Base-by-base conservation (phyloP, 225 moss, liverwort and hornwort species). In the Takakia lepidozioides region DNA sequence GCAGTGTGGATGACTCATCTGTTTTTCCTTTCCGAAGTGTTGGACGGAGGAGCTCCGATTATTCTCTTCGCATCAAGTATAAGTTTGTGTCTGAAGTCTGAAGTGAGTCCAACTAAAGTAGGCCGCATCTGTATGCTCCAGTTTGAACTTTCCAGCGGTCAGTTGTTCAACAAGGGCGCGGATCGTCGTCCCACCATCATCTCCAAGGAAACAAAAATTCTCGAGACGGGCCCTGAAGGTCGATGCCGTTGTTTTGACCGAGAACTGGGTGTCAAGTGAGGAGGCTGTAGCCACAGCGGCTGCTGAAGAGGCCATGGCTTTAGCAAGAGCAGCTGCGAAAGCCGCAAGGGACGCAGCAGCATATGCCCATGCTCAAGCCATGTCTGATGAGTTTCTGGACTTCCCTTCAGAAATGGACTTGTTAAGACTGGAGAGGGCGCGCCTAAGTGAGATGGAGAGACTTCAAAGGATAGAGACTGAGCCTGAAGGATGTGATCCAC, bases 401-500 rank as follows among this genome's bases (percentile, higher is more conserved):
- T 88, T 85, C 39, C 84, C 90, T 10, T 66, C 86, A 2, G 87
- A 95, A 49, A 76, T 84, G 9, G 84, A 89, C 46, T 64, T 86
- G 75, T 61, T 89, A 51, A 69, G 81, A 29, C 37, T 95, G 53
- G 95, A 95, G 39, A 74, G 90, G 35, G 95, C 95, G 10, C 72
- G 95, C 55, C 48, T 90, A 57, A 90, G 67, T 28, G 95, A 90
- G 41, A 75, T 90, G 87, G 90, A 87, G 36, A 65, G 68, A 36
- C 66, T 63, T 26, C 67, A 66, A 29, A 67, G 64, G 22, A 44
- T 64, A 62, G 75, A 78, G 18, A 68, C 58, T 27, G 63, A 72
- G 4, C 36, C 36, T 4, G 62, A 72, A 46, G 46, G 67, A 14
- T 60, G 60, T 16, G 37, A 69, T 69, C 21, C 70, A 36, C 48